Evolutionary conservation across 176 grass and related monocot species (phyloP).

Genomic region (Leersia perrieri): DNA sequence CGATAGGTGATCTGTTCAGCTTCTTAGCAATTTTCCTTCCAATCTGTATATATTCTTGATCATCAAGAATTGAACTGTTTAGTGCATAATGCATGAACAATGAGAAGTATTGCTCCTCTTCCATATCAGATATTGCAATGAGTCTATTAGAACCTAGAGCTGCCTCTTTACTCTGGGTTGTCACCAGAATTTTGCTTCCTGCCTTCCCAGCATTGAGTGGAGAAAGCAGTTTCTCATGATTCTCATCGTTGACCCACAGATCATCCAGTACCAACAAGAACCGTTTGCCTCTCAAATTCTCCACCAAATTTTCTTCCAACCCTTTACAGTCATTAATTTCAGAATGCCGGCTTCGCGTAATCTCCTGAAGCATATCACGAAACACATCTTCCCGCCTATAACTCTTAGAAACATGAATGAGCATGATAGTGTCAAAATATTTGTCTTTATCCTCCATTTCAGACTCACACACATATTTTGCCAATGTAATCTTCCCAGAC

Average conservation of each 20-base stretch:
- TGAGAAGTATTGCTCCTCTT: not conserved
- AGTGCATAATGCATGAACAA: constrained; percentile 10
- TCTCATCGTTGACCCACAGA: not conserved
- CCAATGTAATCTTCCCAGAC: constrained; percentile 33
- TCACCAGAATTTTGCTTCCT: constrained; percentile 40
- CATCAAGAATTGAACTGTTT: not conserved
- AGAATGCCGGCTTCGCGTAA: not conserved
- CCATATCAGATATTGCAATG: not conserved
- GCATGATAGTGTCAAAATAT: not conserved
- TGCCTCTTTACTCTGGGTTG: not conserved
- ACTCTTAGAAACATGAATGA: not conserved
- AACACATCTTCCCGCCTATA: not conserved
- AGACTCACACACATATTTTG: not conserved
- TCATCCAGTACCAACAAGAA: constrained; percentile 54
- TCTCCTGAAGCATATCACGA: not conserved
- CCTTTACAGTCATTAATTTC: not conserved
- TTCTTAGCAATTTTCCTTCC: constrained; percentile 7
- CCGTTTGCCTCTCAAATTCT: not conserved
- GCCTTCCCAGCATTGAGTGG: not conserved
- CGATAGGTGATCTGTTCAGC: constrained; percentile 25
- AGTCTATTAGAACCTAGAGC: not conserved
- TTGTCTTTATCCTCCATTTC: not conserved
- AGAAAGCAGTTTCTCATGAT: not conserved
- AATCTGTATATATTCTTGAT: not conserved
- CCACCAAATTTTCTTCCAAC: not conserved